These are phyloP conservation scores for Saccharomycopsis fibuligera DNA, from an alignment of 805 yeast species.

Conservation along the genomic window DNA sequence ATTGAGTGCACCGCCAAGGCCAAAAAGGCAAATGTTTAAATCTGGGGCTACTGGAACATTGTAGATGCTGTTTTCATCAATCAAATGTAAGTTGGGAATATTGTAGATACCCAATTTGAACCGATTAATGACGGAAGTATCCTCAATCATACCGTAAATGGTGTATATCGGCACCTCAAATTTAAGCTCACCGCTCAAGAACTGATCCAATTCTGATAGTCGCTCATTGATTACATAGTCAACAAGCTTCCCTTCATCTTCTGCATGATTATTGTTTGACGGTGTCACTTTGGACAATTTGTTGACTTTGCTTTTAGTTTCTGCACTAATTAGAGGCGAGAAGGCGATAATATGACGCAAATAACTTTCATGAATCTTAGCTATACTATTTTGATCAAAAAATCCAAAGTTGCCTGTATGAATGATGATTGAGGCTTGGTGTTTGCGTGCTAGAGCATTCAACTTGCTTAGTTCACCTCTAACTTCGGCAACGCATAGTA, in stretches of 20 bases:
- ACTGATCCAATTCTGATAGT: slow-evolving; percentile 48
- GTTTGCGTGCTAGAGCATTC: slow-evolving; percentile 41
- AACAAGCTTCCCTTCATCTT: slow-evolving; percentile 27
- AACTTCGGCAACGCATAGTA: slow-evolving; percentile 49
- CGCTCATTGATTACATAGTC: slow-evolving; percentile 31
- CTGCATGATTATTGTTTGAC: slow-evolving; percentile 34
- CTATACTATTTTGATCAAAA: slow-evolving; percentile 52
- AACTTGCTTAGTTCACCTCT: slow-evolving; percentile 46
- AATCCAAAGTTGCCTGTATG: slow-evolving; percentile 82
- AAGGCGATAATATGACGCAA: slow-evolving; percentile 62
- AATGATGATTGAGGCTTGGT: slow-evolving; percentile 46
- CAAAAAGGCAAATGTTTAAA: slow-evolving; percentile 49
- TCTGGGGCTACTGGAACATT: slow-evolving; percentile 33
- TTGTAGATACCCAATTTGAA: slow-evolving; percentile 47
- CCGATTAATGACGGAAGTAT: slow-evolving; percentile 57
- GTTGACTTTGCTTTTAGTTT: slow-evolving; percentile 44
- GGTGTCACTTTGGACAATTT: slow-evolving; percentile 42
- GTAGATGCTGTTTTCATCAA: slow-evolving; percentile 51
- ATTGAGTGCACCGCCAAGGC: slow-evolving; percentile 67
- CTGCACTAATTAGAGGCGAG: slow-evolving; percentile 49
- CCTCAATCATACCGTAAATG: slow-evolving; percentile 73
- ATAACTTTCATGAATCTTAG: slow-evolving; percentile 48
- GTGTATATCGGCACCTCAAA: slow-evolving; percentile 65
- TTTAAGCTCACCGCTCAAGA: slow-evolving; percentile 36
- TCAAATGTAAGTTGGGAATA: slow-evolving; percentile 51